These are phyloP conservation scores for Hypoxylon sp. DNA, from an alignment of 2,329 filamentous ascomycete genomes.

Conservation along the genomic window DNA sequence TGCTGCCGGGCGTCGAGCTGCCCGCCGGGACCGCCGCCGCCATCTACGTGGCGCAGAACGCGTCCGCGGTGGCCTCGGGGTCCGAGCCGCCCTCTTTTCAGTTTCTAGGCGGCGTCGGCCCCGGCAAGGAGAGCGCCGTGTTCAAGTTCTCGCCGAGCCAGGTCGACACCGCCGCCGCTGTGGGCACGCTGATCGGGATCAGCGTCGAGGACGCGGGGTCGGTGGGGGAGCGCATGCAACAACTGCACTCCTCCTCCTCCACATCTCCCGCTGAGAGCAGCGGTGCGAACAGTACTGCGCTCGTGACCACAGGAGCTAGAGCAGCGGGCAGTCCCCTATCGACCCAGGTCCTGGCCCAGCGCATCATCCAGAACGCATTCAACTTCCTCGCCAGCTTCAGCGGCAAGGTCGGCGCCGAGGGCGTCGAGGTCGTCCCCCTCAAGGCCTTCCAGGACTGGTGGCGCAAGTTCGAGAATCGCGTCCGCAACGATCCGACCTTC, in stretches of 20 bases:
- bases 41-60: slow-evolving; percentile 77
- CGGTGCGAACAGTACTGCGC: slow-evolving; percentile 6
- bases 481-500: slow-evolving; percentile 88
- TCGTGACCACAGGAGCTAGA: slow-evolving; percentile 1
- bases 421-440: slow-evolving; percentile 88
- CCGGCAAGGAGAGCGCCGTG: slow-evolving; percentile 90
- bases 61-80: slow-evolving; percentile 49
- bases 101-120: slow-evolving; percentile 88
- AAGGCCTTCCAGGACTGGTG: slow-evolving; percentile 98
- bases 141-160: slow-evolving; percentile 69
- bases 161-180: slow-evolving; percentile 4
- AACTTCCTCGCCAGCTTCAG: slow-evolving; percentile 94
- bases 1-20: slow-evolving; percentile 79
- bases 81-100: slow-evolving; percentile 69
- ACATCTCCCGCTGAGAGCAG: too few species aligned
- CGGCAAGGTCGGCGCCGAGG: slow-evolving; percentile 65
- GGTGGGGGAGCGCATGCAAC: slow-evolving; percentile 64
- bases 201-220: slow-evolving; percentile 78
- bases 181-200: slow-evolving; percentile 79
- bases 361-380: slow-evolving; percentile 96
- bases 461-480: slow-evolving; percentile 89
- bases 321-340: slow-evolving; percentile 50
- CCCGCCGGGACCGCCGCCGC: slow-evolving; percentile 82
- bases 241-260: slow-evolving; percentile 19
- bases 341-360: slow-evolving; percentile 85